Evolutionary conservation across 2,329 filamentous ascomycete species (phyloP), one percentile per base, ranked within the genome.

Genomic region (Paraphoma sp.): DNA sequence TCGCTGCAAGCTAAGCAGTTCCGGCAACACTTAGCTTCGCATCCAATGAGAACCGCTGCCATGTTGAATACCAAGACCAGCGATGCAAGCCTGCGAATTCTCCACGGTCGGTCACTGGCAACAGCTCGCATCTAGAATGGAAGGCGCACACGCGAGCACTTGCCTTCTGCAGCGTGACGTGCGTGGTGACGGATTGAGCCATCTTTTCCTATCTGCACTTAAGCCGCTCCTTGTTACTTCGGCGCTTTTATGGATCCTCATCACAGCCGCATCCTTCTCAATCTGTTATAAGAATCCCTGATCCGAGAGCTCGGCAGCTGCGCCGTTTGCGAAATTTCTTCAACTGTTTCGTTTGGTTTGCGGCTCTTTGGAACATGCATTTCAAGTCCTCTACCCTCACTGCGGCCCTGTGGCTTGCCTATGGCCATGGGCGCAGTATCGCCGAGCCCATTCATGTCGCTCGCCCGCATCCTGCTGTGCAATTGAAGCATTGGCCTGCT

Each of bases 401-500:
- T 38, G 53, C 70, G 54, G 63, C 60, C 48, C 29, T 69, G 42
- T 70, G 63, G 62, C 63, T 71, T 14, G 56, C 56, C 11, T 61
- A 61, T 17, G 61, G 47, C 45, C 62, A 69, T 60, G 57, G 31
- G 18, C 45, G 60, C 11, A 36, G 33, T 36, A n/a, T 51, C 40
- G 23, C 49, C 11, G 49, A 45, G 14, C 29, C 44, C 3, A 28
- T 28, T 41, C 30, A 17, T 45, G 29, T 42, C 28, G 30, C 48
- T 7, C 33, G 44, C 14, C 30, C 60, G 36, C 56, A 59, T 53
- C 54, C 62, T 9, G 63, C 63, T 33, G 48, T 63, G 4, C 62
- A 67, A 40, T 59, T 71, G 40, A 52, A 66, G 50, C 56, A 65
- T 45, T 73, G 69, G 70, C 70, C 70, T 28, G 59, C 62, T 29